Evolutionary conservation across 495 filamentous ascomycete genomes (phyloP), one percentile per base, ranked within the genome.

Genomic region (Polyplosphaeria fusca): DNA sequence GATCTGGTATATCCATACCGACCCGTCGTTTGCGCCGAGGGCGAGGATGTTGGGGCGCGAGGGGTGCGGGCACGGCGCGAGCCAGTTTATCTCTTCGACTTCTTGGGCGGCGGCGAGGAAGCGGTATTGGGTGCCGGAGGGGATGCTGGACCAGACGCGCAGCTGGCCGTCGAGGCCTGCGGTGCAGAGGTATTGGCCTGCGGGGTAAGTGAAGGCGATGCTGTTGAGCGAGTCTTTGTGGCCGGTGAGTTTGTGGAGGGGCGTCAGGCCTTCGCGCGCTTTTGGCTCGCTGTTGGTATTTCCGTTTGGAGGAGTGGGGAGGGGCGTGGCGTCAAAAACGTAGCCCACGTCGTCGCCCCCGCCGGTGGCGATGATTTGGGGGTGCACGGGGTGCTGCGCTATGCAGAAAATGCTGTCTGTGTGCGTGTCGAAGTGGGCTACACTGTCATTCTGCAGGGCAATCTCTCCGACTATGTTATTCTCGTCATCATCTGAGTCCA

Each of bases 21-120:
- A 87, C 14, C 94, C 94, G 68, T 99, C 92, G n/a, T 79, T 86
- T 35, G 90, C 89, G 32, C 94, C 94, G 19, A 97, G 71, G 0
- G 94, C 94, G 59, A 99, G 66, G n/a, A 87, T 83, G 70, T 96
- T 94, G 22, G 83, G 79, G 67, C 86, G 79, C 7, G 74, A 71
- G 16, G 78, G 70, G 18, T 79, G 77, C 2, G 92, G 92, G 68
- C 88, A 95, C 0, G 88, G 76, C 0, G 78, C 70, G 4, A 97
- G 71, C 89, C 91, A 99, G 76, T 94, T 94, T 57, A 99, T 86
- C 70, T 96, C 92, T 57, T 92, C 85, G 1, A 95, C 91, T 70
- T 99, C 94, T 73, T 88, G 83, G 1, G 81, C 78, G 63, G 86
- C 83, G 19, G 77, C 83, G 3, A 88, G 68, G 68, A 87, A 87